Conservation (phyloP, 1,284 basidiomycete genomes). For the Cronartium quercuum region DNA sequence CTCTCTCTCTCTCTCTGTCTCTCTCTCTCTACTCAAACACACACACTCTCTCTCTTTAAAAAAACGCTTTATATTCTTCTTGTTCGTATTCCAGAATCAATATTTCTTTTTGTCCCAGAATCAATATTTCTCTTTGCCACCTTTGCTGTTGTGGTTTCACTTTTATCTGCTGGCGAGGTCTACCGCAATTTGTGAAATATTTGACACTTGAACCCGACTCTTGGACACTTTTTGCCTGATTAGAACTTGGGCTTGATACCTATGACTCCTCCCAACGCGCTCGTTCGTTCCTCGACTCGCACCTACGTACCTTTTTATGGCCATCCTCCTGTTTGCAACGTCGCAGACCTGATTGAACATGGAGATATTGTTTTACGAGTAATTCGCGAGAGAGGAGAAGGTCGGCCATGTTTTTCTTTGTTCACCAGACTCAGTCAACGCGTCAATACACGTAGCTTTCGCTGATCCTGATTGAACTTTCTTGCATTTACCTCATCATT, state of each 20-base stretch:
- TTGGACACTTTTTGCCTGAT: conserved; percentile 1
- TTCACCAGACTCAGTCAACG: background rate
- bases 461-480: background rate
- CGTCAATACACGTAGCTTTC: background rate
- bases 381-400: conserved; percentile 12
- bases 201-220: background rate
- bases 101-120: no score
- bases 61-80: background rate
- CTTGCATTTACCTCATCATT: background rate
- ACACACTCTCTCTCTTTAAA: background rate
- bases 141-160: background rate
- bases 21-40: background rate
- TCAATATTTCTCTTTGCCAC: background rate
- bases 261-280: background rate
- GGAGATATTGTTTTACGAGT: conserved; percentile 4
- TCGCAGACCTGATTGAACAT: conserved; percentile 6
- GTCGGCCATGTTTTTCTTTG: background rate
- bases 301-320: background rate
- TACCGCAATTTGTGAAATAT: no score
- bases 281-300: background rate
- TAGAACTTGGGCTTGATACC: no score
- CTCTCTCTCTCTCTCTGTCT: background rate
- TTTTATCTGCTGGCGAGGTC: background rate
- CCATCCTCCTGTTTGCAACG: conserved; percentile 11
- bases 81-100: background rate